phyloP scores from a whole-genome alignment of 2,329 filamentous ascomycete species.

The Fusarium brachygibbosum region DNA sequence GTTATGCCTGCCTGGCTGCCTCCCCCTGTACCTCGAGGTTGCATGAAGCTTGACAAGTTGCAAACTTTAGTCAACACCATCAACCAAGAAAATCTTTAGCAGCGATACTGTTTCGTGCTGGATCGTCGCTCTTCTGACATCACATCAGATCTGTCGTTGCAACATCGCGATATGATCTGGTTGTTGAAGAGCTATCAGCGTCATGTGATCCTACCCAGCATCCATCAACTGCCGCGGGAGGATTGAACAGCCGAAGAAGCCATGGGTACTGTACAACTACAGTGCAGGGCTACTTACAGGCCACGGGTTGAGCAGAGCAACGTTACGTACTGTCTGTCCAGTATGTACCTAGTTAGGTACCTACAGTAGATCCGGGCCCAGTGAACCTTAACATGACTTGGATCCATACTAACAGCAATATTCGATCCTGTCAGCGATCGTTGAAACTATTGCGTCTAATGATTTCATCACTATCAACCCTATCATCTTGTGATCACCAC shows the following conservation, averaged over 20 bases:
- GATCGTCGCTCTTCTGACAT: slow-evolving; percentile 30
- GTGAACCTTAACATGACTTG: slow-evolving; percentile 9
- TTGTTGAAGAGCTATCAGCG: slow-evolving; percentile 16
- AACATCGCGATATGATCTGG: slow-evolving; percentile 12
- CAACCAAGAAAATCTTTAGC: slow-evolving; percentile 6
- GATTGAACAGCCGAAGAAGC: slow-evolving; percentile 18
- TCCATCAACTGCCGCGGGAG: slow-evolving; percentile 17
- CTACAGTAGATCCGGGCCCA: slow-evolving; percentile 1
- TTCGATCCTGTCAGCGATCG: slow-evolving; percentile 5
- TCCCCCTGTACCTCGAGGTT: background rate
- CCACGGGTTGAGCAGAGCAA: background rate
- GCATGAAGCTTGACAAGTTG: slow-evolving; percentile 7
- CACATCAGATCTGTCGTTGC: slow-evolving; percentile 18
- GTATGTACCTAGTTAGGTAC: slow-evolving; percentile 2
- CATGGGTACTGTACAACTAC: background rate
- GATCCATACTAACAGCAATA: background rate
- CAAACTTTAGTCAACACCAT: background rate
- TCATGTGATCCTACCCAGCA: slow-evolving; percentile 20
- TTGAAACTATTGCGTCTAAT: background rate
- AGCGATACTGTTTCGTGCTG: background rate
- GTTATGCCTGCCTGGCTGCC: background rate
- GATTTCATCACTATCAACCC: background rate
- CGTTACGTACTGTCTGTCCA: background rate
- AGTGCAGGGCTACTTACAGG: background rate
- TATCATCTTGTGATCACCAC: background rate